Evolutionary conservation across 2,329 filamentous ascomycete genomes (phyloP).

Genomic region (Aquanectria penicillioides): DNA sequence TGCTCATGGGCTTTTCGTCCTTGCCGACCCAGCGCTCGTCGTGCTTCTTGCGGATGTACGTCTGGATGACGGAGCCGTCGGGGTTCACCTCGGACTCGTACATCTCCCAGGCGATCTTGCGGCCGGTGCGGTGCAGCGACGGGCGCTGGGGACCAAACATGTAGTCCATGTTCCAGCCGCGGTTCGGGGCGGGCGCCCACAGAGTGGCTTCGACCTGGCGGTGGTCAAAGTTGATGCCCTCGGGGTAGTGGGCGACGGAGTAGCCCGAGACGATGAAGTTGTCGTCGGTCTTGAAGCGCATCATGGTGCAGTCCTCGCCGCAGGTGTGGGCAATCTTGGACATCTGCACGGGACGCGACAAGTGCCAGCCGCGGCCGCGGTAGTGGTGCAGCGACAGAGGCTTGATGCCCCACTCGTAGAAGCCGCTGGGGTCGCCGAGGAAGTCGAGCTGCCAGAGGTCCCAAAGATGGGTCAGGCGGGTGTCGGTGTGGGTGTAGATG

Average conservation of each 20-base stretch:
- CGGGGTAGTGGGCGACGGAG: slow-evolving; percentile 66
- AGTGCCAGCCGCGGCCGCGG: slow-evolving; percentile 68
- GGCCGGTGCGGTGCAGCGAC: slow-evolving; percentile 58
- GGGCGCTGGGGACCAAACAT: slow-evolving; percentile 61
- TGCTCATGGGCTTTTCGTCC: slow-evolving; percentile 59
- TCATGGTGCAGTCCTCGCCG: slow-evolving; percentile 68
- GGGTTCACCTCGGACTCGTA: slow-evolving; percentile 58
- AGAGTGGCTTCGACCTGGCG: slow-evolving; percentile 65
- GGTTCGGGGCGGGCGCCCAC: slow-evolving; percentile 57
- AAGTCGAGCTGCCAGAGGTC: slow-evolving; percentile 71
- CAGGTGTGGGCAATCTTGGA: slow-evolving; percentile 67
- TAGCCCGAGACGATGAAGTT: slow-evolving; percentile 68
- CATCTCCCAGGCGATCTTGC: slow-evolving; percentile 65
- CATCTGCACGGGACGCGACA: slow-evolving; percentile 63
- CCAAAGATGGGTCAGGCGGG: slow-evolving; percentile 65
- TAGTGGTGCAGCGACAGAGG: slow-evolving; percentile 73
- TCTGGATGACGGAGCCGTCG: slow-evolving; percentile 63
- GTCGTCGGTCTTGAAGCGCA: slow-evolving; percentile 65
- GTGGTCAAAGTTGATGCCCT: slow-evolving; percentile 60
- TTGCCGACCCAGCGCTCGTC: slow-evolving; percentile 63
- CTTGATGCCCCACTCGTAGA: slow-evolving; percentile 70
- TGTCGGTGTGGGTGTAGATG: slow-evolving; percentile 70
- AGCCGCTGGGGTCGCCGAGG: slow-evolving; percentile 68
- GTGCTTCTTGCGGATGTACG: slow-evolving; percentile 62
- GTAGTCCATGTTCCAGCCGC: slow-evolving; percentile 62